Conservation (phyloP, 2,329 filamentous ascomycete species). For the Alternaria rosae region DNA sequence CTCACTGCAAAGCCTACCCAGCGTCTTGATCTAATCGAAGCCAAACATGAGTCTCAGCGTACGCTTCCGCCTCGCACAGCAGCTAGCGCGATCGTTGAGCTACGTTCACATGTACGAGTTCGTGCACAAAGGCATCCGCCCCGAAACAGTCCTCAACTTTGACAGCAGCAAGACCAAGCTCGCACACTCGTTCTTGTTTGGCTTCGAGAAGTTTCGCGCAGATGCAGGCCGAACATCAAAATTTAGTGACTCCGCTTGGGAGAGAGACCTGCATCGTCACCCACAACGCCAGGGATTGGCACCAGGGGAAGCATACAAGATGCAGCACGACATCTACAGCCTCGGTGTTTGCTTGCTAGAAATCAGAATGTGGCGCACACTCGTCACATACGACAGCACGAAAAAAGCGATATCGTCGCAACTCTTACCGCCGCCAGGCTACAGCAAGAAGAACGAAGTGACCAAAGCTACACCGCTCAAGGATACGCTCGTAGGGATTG, state of each 20-base stretch:
- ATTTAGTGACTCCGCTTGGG: background rate
- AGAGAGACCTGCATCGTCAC: background rate
- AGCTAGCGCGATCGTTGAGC: background rate
- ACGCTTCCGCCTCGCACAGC: background rate
- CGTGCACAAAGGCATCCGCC: background rate
- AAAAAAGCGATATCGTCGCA: fast-evolving
- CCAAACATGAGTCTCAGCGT: background rate
- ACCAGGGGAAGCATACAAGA: background rate
- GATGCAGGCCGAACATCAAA: background rate
- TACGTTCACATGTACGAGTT: background rate
- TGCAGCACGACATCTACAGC: background rate
- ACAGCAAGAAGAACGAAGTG: background rate
- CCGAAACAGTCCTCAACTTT: background rate
- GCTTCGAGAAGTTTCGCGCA: background rate
- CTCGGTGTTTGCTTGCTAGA: background rate
- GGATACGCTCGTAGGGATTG: background rate
- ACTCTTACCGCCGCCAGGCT: background rate
- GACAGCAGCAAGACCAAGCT: fast-evolving
- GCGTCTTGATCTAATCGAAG: background rate
- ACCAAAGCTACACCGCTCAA: background rate
- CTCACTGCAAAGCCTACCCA: background rate
- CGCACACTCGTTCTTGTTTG: background rate
- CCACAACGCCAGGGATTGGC: background rate
- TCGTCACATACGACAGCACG: background rate
- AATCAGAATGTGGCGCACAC: background rate